Evolutionary conservation across 345 rosid species (phyloP).

Genomic region (Euclidium syriacum): DNA sequence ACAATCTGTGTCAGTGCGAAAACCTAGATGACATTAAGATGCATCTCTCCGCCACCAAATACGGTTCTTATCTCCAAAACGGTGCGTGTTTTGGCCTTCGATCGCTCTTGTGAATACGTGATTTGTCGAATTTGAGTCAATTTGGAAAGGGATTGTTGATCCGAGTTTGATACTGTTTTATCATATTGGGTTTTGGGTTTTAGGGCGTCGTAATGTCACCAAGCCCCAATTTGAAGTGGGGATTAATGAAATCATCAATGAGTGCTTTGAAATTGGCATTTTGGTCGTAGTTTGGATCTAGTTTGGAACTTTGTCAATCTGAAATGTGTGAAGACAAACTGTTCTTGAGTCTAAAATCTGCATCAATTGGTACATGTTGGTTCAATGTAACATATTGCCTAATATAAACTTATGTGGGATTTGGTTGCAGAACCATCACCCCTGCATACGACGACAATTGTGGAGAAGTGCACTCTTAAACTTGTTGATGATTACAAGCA

Average conservation of each 20-base stretch:
- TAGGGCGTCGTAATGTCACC: no score
- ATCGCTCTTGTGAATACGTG: not conserved
- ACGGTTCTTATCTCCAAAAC: slow-evolving; percentile 92
- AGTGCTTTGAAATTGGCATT: not conserved
- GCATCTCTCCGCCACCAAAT: slow-evolving; percentile 99
- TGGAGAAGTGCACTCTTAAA: slow-evolving; percentile 96
- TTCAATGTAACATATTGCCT: no score
- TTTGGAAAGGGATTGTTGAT: not conserved
- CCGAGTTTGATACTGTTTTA: not conserved
- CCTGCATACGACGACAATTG: slow-evolving; percentile 92
- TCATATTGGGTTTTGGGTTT: no score
- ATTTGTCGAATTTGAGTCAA: not conserved
- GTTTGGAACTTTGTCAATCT: not conserved
- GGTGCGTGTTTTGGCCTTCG: no score
- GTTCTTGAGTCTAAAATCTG: not conserved
- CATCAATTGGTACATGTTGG: not conserved
- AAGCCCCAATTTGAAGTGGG: no score
- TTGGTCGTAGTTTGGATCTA: not conserved
- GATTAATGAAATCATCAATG: no score
- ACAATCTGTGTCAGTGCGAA: slow-evolving; percentile 96
- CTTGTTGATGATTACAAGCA: slow-evolving; percentile 96
- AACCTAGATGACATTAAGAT: slow-evolving; percentile 96
- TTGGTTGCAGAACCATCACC: slow-evolving; percentile 88
- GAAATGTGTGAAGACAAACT: no score
- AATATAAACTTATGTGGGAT: no score